Evolutionary conservation across 2,329 filamentous ascomycete genomes (phyloP), one percentile per base, ranked within the genome.

Genomic region (Byssoonygena ceratinophila): DNA sequence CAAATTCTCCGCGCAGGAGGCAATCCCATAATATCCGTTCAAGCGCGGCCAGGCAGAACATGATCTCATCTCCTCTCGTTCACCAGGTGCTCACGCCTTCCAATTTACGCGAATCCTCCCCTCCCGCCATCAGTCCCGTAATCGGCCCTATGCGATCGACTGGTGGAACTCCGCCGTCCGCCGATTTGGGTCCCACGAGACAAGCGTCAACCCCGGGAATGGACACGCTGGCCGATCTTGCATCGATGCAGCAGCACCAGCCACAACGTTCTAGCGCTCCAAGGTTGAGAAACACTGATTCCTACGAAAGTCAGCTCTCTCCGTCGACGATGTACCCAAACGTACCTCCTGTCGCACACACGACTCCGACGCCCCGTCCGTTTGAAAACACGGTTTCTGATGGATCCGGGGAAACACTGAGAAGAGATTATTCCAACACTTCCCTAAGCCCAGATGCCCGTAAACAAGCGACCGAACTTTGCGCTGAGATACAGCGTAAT

Each of bases 161-260:
- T 40, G 63, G 61, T 34, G 68, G 64, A 43, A 70, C 70, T 29
- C 64, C 68, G 2, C 63, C 66, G 16, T 62, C 63, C 16, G 59
- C 61, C 36, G 64, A 68, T 6, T 60, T 64, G 31, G 62, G 63
- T 40, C 59, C 65, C n/a, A 61, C 66, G 20, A 64, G 70, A 56
- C 67, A 71, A 36, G 64, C 68, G 1, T 71, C 73, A 11, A 73
- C 71, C 3, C 67, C 69, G 2, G 71, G 70, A n/a, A 74, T 75
- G 66, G 73, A 75, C 56, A 70, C 70, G n/a, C 60, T 75, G 51
- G 71, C 71, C 25, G 73, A 75, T 55, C 60, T 74, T 27, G 71
- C 72, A 34, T 69, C 71, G 12, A 71, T 73, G 66, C 72, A 74
- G 60, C 70, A 69, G 51, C 71, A 72, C 49, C 70, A 73, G 53